Percentiles rank a stretch among this genome's conserved stretches.
phyloP scores from a whole-genome alignment of 176 grass and related monocot species.

The Lolium multiflorum region DNA sequence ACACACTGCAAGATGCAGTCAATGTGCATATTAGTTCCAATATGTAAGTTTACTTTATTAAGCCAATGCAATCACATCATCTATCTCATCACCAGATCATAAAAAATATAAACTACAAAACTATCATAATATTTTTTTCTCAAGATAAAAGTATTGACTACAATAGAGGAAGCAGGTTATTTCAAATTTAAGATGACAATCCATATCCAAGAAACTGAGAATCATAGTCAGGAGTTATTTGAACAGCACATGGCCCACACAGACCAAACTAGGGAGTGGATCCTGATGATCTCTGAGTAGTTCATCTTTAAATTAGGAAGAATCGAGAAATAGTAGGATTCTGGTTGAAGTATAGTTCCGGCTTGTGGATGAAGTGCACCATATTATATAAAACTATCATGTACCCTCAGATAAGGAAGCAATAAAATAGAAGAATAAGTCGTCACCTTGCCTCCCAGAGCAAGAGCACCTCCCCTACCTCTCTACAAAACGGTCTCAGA shows the following conservation, averaged over 20 bases:
- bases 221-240: neutral
- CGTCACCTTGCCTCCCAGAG: neutral
- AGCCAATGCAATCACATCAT: constrained; percentile 13
- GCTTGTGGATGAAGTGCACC: neutral
- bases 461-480: neutral
- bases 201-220: neutral
- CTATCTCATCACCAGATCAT: neutral
- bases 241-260: neutral
- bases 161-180: constrained; percentile 3
- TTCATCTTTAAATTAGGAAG: neutral
- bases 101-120: neutral
- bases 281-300: neutral
- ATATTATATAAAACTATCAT: neutral
- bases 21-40: neutral
- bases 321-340: neutral
- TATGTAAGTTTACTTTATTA: neutral
- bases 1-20: constrained; percentile 68
- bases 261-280: neutral
- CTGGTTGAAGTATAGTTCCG: neutral
- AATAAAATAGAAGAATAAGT: neutral
- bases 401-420: neutral
- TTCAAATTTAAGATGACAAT: constrained; percentile 13
- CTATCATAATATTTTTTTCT: neutral
- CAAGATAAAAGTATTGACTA: constrained; percentile 16
- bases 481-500: neutral